phyloP scores from a whole-genome alignment of 106 monocot species.

The Triglochin maritima region DNA sequence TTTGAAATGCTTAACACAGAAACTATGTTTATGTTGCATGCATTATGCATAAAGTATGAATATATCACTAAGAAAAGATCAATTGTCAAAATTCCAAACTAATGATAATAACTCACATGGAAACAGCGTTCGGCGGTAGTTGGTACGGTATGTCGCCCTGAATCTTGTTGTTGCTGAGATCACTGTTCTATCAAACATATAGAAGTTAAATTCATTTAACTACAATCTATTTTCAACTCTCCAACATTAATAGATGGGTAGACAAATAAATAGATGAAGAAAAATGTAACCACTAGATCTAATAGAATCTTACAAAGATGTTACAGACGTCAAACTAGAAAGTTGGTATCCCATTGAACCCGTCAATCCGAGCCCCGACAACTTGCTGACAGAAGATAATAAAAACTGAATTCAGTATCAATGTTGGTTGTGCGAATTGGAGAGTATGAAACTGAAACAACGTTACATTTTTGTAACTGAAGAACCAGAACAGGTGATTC shows the following conservation, averaged over 20 bases:
- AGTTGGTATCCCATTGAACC: slow-evolving; percentile 92
- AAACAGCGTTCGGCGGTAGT: slow-evolving; percentile 75
- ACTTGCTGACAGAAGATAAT: slow-evolving; percentile 28
- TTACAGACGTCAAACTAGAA: slow-evolving; percentile 85
- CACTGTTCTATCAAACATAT: slow-evolving; percentile 51
- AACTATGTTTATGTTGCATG: background rate
- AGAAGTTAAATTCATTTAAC: no score
- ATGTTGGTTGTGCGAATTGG: background rate
- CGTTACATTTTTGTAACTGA: slow-evolving; percentile 70
- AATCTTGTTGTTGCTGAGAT: slow-evolving; percentile 91
- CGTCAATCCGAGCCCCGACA: slow-evolving; percentile 67
- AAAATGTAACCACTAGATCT: background rate
- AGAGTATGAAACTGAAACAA: background rate
- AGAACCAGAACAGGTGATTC: slow-evolving; percentile 62
- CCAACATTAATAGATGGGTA: no score
- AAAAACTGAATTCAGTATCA: background rate
- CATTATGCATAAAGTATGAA: background rate
- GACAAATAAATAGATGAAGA: slow-evolving; percentile 32
- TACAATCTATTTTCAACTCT: no score
- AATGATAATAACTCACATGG: slow-evolving; percentile 42
- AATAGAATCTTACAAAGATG: slow-evolving; percentile 54
- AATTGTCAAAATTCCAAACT: no score
- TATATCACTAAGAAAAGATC: no score
- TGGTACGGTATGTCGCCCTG: slow-evolving; percentile 92
- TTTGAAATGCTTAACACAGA: background rate